A percentile compares a stretch with the other conserved stretches of the same genome.
These are phyloP conservation scores for Cryptosporidium sp. DNA, from an alignment of 169 alveolate species.

Conservation along the genomic window DNA sequence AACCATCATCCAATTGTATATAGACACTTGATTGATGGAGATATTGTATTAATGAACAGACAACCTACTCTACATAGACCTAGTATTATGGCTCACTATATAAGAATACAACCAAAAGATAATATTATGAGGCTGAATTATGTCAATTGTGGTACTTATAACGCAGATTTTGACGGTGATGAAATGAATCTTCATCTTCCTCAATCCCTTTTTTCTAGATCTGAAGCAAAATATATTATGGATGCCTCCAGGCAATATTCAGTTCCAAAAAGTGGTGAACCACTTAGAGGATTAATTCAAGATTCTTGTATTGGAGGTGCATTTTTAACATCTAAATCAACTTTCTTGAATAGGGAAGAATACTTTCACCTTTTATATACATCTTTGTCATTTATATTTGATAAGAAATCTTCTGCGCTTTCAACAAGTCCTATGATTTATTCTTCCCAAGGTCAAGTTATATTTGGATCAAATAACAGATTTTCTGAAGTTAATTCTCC, in stretches of 20 bases:
- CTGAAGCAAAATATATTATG: constrained; percentile 95
- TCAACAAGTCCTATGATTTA: constrained; percentile 53
- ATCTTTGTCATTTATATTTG: constrained; percentile 39
- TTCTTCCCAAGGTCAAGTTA: constrained; percentile 64
- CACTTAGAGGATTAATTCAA: constrained; percentile 97
- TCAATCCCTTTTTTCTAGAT: constrained; percentile 93
- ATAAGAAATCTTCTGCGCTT: constrained; percentile 57
- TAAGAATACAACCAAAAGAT: constrained; percentile 92
- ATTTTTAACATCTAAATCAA: constrained; percentile 93
- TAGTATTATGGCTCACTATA: constrained; percentile 95
- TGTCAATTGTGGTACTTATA: constrained; percentile 98
- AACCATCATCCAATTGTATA: constrained; percentile 87
- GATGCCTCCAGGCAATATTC: constrained; percentile 95
- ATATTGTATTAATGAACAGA: constrained; percentile 95
- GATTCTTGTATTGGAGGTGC: constrained; percentile 96
- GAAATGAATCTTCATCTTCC: constrained; percentile 99
- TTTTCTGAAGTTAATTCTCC: constrained; percentile 60
- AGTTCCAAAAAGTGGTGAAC: constrained; percentile 98
- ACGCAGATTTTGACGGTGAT: constrained; percentile 99
- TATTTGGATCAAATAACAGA: constrained; percentile 58
- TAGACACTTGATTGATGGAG: constrained; percentile 97
- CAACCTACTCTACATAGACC: constrained; percentile 99
- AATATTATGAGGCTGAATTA: constrained; percentile 97
- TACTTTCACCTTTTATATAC: constrained; percentile 87
- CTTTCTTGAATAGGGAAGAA: constrained; percentile 90